phyloP scores from a whole-genome alignment of 768 basidiomycete genomes.

The Cantharellus anzutake region DNA sequence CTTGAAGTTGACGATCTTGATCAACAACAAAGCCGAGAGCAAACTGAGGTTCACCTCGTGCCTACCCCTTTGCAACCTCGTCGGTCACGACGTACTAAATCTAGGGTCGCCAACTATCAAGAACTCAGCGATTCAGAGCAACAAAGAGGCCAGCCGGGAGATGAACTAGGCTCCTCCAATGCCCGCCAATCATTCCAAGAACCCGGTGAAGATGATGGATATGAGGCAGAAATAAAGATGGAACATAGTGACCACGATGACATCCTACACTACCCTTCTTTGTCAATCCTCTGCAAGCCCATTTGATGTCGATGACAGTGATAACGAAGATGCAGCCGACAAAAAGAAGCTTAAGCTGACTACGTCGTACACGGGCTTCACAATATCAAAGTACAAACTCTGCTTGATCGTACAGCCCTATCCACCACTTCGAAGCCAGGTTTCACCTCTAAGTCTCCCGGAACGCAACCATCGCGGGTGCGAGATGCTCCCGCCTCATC shows the following conservation, averaged over 20 bases:
- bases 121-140: too few species aligned
- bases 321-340: slow-evolving; percentile 41
- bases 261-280: slow-evolving; percentile 8
- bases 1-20: too few species aligned
- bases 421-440: slow-evolving; percentile 18
- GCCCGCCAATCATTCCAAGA: too few species aligned
- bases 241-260: background rate
- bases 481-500: background rate
- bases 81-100: too few species aligned
- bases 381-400: slow-evolving; percentile 49
- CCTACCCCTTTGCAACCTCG: too few species aligned
- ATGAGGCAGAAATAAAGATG: background rate
- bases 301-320: slow-evolving; percentile 16
- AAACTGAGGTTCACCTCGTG: too few species aligned
- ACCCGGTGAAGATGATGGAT: too few species aligned
- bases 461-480: background rate
- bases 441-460: background rate
- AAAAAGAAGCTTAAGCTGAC: slow-evolving; percentile 55
- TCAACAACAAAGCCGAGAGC: too few species aligned
- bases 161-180: too few species aligned
- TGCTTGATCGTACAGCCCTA: slow-evolving; percentile 75
- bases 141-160: too few species aligned
- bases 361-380: slow-evolving; percentile 51
- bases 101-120: too few species aligned
- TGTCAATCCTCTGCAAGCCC: slow-evolving; percentile 18